Evolutionary conservation across 257 asterid genomes (phyloP), one percentile per base, ranked within the genome.

Genomic region (Misopates orontium): DNA sequence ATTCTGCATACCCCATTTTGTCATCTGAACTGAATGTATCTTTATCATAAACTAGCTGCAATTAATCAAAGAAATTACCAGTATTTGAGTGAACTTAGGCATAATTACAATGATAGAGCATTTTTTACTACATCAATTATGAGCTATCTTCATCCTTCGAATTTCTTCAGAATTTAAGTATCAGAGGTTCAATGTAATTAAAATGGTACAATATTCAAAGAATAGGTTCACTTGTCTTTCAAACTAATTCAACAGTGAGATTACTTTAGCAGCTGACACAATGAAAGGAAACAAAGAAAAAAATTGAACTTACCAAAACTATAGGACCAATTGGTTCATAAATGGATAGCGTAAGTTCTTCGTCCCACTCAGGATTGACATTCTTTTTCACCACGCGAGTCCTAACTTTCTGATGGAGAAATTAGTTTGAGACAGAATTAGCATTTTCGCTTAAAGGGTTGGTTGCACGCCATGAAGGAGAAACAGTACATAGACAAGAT

Each of bases 1-100:
- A 49, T 24, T 85, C 93, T 10, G 89, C 89, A 69, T 85, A 84
- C 28, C 92, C 93, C 89, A 85, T 80, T 63, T 85, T 80, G 83
- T 81, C 89, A 20, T 85, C 93, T 1, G n/a, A 72, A 62, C 63
- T 67, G 76, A 85, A 81, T 3, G 56, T 68, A 50, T 85, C 87
- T 72, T 45, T 70, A 52, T 85, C 93, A 12, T 81, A 85, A 8
- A 83, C 89, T 73, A 63, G 73, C 93, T 85, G 87, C 78, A 58
- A 59, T 4, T 18, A 25, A 56, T 22, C n/a, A 42, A n/a, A 15
- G 11, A 21, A 9, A 28, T 24, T 3, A 14, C 17, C 64, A 22
- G 2, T 10, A 53, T 15, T 61, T 22, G 10, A 23, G 12, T 28
- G 18, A 14, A 28, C 21, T 39, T 21, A 21, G 39, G 31, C 31